Percentiles rank a stretch among this genome's conserved stretches.
These are phyloP conservation scores for Leccinum arenicola DNA, from an alignment of 768 basidiomycete species.

Conservation along the genomic window DNA sequence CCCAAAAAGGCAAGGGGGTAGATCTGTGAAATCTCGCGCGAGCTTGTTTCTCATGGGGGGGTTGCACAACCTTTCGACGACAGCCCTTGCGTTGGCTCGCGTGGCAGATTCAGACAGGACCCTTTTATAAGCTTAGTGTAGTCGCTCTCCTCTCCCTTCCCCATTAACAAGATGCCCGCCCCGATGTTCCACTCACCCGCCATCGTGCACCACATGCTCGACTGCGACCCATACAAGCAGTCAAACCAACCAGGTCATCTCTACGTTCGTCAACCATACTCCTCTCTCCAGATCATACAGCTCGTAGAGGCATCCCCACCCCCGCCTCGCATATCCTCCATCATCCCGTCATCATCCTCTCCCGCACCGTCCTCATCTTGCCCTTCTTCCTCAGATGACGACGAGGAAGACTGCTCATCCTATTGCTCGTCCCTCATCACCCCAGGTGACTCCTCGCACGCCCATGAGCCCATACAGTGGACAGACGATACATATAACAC, in stretches of 20 bases:
- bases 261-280: constrained; percentile 46
- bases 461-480: constrained; percentile 23
- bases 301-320: constrained; percentile 66
- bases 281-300: constrained; percentile 64
- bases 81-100: constrained; percentile 21
- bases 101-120: constrained; percentile 19
- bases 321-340: constrained; percentile 37
- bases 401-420: constrained; percentile 53
- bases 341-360: constrained; percentile 34
- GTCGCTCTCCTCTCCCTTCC: constrained; percentile 13
- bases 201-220: constrained; percentile 19
- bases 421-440: constrained; percentile 70
- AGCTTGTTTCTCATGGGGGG: constrained; percentile 19
- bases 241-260: constrained; percentile 37
- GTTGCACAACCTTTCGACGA: constrained; percentile 6
- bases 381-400: constrained; percentile 20
- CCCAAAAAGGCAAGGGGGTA: neutral
- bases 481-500: constrained; percentile 50
- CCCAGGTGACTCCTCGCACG: constrained; percentile 35
- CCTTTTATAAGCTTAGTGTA: constrained; percentile 16
- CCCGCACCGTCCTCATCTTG: constrained; percentile 36
- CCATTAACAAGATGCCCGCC: constrained; percentile 14
- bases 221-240: constrained; percentile 34
- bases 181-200: constrained; percentile 27
- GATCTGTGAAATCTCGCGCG: constrained; percentile 21